Evolutionary conservation across 768 basidiomycete species (phyloP).

Genomic region (Ephemerocybe angulata): DNA sequence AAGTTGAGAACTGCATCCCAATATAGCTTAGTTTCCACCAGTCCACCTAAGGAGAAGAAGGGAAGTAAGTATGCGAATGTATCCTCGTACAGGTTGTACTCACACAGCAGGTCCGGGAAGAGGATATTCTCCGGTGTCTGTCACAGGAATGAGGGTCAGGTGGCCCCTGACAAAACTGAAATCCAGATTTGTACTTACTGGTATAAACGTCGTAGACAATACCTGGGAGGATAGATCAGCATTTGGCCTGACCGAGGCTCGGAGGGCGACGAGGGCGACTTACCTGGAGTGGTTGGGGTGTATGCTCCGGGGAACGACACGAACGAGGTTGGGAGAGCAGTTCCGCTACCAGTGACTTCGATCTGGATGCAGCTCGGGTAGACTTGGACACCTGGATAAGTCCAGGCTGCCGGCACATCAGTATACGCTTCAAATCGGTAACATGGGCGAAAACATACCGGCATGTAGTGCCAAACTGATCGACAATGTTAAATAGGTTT

Average conservation of each 20-base stretch:
- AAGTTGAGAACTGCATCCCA: no score
- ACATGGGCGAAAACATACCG: conserved; percentile 19
- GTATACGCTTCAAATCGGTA: no score
- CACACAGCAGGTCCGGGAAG: conserved; percentile 42
- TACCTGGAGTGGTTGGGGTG: conserved; percentile 25
- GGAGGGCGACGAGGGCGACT: background rate
- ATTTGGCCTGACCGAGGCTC: no score
- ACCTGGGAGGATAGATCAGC: background rate
- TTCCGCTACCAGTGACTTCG: conserved; percentile 42
- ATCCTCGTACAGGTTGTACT: conserved; percentile 9
- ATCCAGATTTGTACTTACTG: conserved; percentile 19
- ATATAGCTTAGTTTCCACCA: conserved; percentile 13
- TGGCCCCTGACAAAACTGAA: background rate
- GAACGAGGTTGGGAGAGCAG: conserved; percentile 38
- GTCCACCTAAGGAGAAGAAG: conserved; percentile 11
- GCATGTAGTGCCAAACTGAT: conserved; percentile 35
- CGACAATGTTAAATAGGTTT: background rate
- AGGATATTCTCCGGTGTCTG: conserved; percentile 23
- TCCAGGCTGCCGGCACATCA: conserved; percentile 19
- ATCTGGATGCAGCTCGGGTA: conserved; percentile 45
- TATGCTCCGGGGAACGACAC: conserved; percentile 48
- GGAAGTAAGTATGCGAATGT: background rate
- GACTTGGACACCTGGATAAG: conserved; percentile 39
- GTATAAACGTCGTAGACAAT: conserved; percentile 36
- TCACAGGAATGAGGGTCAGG: background rate